Evolutionary conservation across 176 grass and related monocot species (phyloP).

Genomic region (Triticum aestivum): IWGSC_CS_RefSeq_v2.1 NC_057811.1:415294415-415294914

Average conservation of each 20-base stretch:
- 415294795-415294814: conserved; percentile 7
- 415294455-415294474: not conserved
- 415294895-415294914: not conserved
- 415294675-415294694: not conserved
- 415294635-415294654: conserved; percentile 42
- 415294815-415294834: not conserved
- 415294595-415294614: conserved; percentile 37
- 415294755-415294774: not conserved
- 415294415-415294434: conserved; percentile 37
- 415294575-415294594: conserved; percentile 52
- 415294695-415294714: conserved; percentile 21
- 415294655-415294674: conserved; percentile 22
- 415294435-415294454: not conserved
- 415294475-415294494: not conserved
- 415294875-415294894: not conserved
- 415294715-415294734: not conserved
- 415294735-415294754: not conserved
- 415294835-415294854: not conserved
- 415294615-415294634: conserved; percentile 38
- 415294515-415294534: conserved; percentile 80
- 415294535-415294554: conserved; percentile 79
- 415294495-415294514: conserved; percentile 54
- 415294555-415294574: conserved; percentile 84
- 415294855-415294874: not conserved
- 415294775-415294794: not conserved